Evolutionary conservation across 768 basidiomycete genomes (phyloP).

Genomic region (Baorangia bicolor): DNA sequence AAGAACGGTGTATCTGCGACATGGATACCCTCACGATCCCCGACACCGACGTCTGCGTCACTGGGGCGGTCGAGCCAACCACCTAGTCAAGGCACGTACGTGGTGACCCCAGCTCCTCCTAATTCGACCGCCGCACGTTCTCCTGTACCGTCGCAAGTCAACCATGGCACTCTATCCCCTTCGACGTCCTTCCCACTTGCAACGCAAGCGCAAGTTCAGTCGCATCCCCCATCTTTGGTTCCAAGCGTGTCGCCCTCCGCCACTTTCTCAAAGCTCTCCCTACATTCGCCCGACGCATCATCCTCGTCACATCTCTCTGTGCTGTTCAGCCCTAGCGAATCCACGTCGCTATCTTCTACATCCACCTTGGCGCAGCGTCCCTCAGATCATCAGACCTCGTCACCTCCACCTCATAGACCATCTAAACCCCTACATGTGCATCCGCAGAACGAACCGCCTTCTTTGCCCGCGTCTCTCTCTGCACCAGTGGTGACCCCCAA

Average conservation of each 20-base stretch:
- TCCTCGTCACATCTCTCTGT: slow-evolving; percentile 11
- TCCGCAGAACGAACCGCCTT: slow-evolving; percentile 19
- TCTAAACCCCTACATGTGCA: slow-evolving; percentile 31
- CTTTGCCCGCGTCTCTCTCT: slow-evolving; percentile 1
- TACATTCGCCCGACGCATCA: slow-evolving; percentile 37
- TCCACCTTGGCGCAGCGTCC: background rate
- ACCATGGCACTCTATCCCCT: background rate
- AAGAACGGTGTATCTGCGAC: slow-evolving; percentile 13
- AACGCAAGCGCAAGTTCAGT: background rate
- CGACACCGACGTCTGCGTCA: slow-evolving; percentile 2
- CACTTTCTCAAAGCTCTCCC: slow-evolving; percentile 53
- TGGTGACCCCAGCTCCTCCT: background rate
- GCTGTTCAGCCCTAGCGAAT: slow-evolving; percentile 8
- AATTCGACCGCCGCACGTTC: background rate
- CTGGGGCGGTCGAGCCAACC: slow-evolving; percentile 6
- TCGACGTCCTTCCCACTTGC: background rate
- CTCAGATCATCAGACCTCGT: slow-evolving; percentile 3
- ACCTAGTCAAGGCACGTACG: background rate
- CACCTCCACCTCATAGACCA: slow-evolving; percentile 18
- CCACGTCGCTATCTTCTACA: background rate
- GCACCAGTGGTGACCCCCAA: slow-evolving; percentile 3
- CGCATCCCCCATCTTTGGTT: background rate
- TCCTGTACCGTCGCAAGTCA: background rate
- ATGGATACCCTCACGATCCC: slow-evolving; percentile 9
- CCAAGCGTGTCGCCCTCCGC: slow-evolving; percentile 42